These are phyloP conservation scores for Aquilaria agallochum DNA, from an alignment of 441 rosid genomes.

Conservation along the genomic window DNA sequence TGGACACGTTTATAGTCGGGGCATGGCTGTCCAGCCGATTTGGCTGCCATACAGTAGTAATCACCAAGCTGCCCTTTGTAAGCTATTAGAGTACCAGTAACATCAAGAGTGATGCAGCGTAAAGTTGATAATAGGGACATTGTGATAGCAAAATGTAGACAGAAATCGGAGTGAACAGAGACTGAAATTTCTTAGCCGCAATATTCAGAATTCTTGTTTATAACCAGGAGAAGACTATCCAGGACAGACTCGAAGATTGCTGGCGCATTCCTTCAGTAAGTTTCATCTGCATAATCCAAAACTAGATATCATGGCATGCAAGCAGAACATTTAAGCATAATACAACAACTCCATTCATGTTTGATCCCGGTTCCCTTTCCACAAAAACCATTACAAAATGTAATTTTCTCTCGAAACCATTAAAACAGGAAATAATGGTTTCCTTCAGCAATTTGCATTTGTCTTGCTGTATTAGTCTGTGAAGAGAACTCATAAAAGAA, in stretches of 20 bases:
- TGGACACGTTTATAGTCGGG: slow-evolving; percentile 95
- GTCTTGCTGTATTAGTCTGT: too few species aligned
- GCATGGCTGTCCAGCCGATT: slow-evolving; percentile 84
- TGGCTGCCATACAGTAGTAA: slow-evolving; percentile 98
- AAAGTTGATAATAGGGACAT: slow-evolving; percentile 72
- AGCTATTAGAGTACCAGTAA: slow-evolving; percentile 93
- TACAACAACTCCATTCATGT: background rate
- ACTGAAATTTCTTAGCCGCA: too few species aligned
- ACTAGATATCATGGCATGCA: background rate
- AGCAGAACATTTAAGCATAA: background rate
- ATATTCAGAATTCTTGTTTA: too few species aligned
- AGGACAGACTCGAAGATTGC: background rate
- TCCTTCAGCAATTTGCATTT: too few species aligned
- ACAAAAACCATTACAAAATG: too few species aligned
- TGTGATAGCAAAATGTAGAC: slow-evolving; percentile 5
- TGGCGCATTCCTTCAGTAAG: slow-evolving; percentile 10
- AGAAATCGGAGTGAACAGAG: too few species aligned
- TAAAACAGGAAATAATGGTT: too few species aligned
- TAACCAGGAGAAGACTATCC: too few species aligned
- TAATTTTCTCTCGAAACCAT: too few species aligned
- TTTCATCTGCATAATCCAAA: slow-evolving; percentile 16
- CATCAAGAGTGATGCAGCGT: slow-evolving; percentile 89
- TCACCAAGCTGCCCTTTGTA: slow-evolving; percentile 99
- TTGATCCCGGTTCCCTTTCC: too few species aligned
- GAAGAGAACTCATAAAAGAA: too few species aligned